Base-by-base conservation (phyloP, 1,139 yeast species). In the Geotrichum histeridarum region DNA sequence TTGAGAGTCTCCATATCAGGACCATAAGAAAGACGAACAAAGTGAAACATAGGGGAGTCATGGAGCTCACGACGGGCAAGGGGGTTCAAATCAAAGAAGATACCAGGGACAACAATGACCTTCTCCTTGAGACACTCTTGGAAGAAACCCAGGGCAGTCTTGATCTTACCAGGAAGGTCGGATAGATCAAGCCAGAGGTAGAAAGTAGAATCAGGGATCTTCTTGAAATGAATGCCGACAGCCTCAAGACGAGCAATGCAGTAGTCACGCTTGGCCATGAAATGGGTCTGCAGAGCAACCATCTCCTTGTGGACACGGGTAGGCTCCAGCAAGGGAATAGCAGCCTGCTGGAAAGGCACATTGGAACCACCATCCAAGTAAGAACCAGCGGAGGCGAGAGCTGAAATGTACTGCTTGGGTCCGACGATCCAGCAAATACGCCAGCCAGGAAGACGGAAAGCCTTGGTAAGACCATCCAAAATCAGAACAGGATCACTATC, bases 361-460 rank as follows among this genome's bases (percentile, higher is more conserved):
- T 81, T 82, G 30, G 83, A 74, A 15, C 87, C 87, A 55, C 87
- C 87, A 60, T 82, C 87, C 59, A 82, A 70, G 61, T 73, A 82
- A 0, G 86, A 81, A 0, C 86, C 87, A 1, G 85, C 84, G 46
- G 83, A 78, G 52, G 82, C 75, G 60, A 82, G 73, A 2, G 84
- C 81, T 54, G 72, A 73, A 61, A 82, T 79, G 64, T 82, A 82
- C 53, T 79, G 81, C 64, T 81, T 84, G 14, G 87, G 87, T 0
- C 87, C 87, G 57, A 82, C 70, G 56, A 82, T 73, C 87, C 87
- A 82, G 63, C 86, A 81, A 15, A 80, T 79, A 69, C 87, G 75
- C 86, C 86, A 82, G 1, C 87, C 87, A 2, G 87, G 86, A 53
- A 82, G 73, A 60, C 87, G 74, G 69, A 82, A 82, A 0, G 84